These are phyloP conservation scores for Wallacemonas sp. DNA, from an alignment of 208 protist genomes.

Conservation along the genomic window DNA sequence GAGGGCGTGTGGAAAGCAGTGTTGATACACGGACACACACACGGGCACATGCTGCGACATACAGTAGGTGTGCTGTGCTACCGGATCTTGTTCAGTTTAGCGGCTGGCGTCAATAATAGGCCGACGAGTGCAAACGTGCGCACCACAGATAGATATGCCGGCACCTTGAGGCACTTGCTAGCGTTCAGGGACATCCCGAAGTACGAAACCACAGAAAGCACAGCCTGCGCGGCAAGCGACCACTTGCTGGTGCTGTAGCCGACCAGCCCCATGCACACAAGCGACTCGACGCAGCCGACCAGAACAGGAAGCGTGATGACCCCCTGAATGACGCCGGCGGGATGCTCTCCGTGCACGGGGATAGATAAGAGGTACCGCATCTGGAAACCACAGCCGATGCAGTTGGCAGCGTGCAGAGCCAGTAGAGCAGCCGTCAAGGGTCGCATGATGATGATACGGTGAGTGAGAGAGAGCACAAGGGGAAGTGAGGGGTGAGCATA, in stretches of 20 bases:
- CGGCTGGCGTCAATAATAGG: conserved; percentile 5
- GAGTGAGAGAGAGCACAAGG: not conserved
- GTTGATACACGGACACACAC: too few species aligned
- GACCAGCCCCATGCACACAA: not conserved
- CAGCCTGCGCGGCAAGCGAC: not conserved
- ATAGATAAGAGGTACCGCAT: not conserved
- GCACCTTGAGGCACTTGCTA: not conserved
- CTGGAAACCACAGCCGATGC: not conserved
- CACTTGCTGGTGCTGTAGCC: conserved; percentile 1
- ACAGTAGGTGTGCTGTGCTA: too few species aligned
- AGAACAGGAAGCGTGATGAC: not conserved
- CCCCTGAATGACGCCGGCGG: not conserved
- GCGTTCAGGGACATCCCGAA: not conserved
- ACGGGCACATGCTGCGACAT: too few species aligned
- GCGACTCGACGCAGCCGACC: not conserved
- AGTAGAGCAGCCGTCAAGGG: not conserved
- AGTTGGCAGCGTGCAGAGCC: not conserved
- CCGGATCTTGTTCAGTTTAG: too few species aligned
- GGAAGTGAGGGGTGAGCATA: too few species aligned
- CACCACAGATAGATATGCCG: not conserved
- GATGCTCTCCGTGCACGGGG: not conserved
- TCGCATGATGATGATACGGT: not conserved
- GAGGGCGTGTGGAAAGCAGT: too few species aligned
- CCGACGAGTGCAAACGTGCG: conserved; percentile 14
- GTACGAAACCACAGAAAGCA: not conserved